These are phyloP conservation scores for Gossypium mustelinum DNA, from an alignment of 345 rosid species.

Conservation along the genomic window DNA sequence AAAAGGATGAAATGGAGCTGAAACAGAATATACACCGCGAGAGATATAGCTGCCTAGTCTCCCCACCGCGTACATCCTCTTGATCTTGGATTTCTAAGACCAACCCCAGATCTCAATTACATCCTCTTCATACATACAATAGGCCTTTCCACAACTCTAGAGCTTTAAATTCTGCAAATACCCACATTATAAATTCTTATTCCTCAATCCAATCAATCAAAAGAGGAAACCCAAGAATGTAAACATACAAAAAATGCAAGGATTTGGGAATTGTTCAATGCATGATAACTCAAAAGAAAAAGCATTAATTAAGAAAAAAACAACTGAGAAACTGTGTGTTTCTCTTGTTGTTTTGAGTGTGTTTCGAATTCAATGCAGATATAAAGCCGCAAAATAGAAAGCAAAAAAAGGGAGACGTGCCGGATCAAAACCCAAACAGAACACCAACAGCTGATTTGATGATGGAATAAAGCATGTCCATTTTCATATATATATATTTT, in stretches of 20 bases:
- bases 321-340: not conserved
- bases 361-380: constrained; percentile 11
- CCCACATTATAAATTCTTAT: constrained; percentile 19
- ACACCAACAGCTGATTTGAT: constrained; percentile 18
- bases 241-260: constrained; percentile 13
- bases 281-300: constrained; percentile 13
- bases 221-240: not conserved
- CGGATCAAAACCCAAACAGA: constrained; percentile 11
- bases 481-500: not conserved
- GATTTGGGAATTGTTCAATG: not conserved
- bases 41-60: constrained; percentile 84
- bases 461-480: constrained; percentile 29
- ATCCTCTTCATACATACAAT: not conserved
- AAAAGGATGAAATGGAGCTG: constrained; percentile 90
- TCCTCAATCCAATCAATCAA: not conserved
- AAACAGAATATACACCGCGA: constrained; percentile 31
- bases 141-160: not conserved
- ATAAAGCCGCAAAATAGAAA: not conserved
- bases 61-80: constrained; percentile 71
- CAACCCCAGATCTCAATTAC: constrained; percentile 22
- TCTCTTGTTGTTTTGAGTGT: not conserved
- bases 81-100: constrained; percentile 14
- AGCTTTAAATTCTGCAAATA: constrained; percentile 16
- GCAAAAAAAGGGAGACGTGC: not conserved
- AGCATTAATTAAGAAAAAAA: constrained; percentile 4